These are phyloP conservation scores for Acacia crassicarpa DNA, from an alignment of 306 rosid species.

Conservation along the genomic window DNA sequence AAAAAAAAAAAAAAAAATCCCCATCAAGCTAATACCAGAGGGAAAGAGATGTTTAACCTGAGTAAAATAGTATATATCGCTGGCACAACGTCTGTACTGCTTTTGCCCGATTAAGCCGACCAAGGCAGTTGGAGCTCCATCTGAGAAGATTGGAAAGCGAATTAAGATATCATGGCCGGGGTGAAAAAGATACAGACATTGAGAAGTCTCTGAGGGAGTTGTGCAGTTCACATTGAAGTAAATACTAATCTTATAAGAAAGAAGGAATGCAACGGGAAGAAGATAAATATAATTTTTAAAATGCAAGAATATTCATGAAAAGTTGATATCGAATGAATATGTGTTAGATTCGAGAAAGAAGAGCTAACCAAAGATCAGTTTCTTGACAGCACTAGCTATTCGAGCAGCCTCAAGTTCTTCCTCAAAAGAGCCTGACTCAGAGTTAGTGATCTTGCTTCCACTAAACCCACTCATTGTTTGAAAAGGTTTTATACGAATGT, in stretches of 20 bases:
- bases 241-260: background rate
- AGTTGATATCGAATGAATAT: background rate
- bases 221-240: background rate
- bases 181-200: background rate
- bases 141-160: constrained; percentile 45
- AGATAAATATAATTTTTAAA: background rate
- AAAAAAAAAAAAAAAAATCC: too few relatives aligned
- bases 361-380: constrained; percentile 87
- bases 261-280: background rate
- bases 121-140: constrained; percentile 91
- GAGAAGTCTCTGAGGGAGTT: background rate
- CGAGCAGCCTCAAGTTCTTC: constrained; percentile 95
- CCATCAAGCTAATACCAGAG: background rate
- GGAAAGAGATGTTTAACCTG: constrained; percentile 60
- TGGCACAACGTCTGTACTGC: constrained; percentile 91
- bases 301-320: background rate
- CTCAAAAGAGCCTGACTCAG: constrained; percentile 73
- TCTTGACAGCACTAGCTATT: constrained; percentile 83
- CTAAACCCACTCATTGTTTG: constrained; percentile 44
- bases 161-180: background rate
- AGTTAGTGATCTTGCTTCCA: constrained; percentile 39
- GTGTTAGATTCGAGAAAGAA: background rate
- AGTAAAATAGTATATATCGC: constrained; percentile 87
- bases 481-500: constrained; percentile 35
- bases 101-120: constrained; percentile 85